Evolutionary conservation across 2,329 filamentous ascomycete genomes (phyloP), one percentile per base, ranked within the genome.

Genomic region (Dendryphion nanum): DNA sequence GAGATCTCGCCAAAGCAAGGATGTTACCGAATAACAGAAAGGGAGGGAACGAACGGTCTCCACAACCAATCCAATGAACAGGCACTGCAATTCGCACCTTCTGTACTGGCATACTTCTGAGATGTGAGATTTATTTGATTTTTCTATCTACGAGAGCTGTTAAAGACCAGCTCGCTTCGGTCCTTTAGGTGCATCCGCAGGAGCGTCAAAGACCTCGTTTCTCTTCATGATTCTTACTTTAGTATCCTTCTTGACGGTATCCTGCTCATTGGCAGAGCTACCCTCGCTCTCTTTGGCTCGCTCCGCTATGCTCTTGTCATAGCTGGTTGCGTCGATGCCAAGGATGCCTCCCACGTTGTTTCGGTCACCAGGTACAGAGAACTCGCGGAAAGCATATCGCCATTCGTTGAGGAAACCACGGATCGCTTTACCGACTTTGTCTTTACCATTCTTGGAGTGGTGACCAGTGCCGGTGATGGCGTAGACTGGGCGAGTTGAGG

Each of bases 371-470:
- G 90, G 89, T 7, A 96, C 90, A 24, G 86, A 93, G 67, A 98
- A 98, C 68, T 98, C 93, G 38, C 91, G 85, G 69, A 91, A 98
- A 0, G 88, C 86, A 62, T 96, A 98, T 46, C 88, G 82, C 89
- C 90, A 95, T 63, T 97, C 91, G 60, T 91, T 94, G 38, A 98
- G 73, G 70, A 94, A 97, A 50, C 79, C 82, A 38, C 93, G 84
- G 45, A 97, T 83, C 2, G 90, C 89, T 69, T 95, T 95, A 60
- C 91, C 91, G 23, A 98, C 88, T 70, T 98, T 98, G 68, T 98
- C 93, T 66, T 97, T 97, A 56, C 93, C 91, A 61, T 96, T 96
- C 74, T 97, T 97, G 64, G 88, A 95, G 69, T 98, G 93, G 59
- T 97, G 90, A 3, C 91, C 93, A 1, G 91, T 97, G 30, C 93